A percentile compares a stretch with the other conserved stretches of the same genome.
Conservation (phyloP, 1,284 basidiomycete species). For the Chiua sp. region DNA sequence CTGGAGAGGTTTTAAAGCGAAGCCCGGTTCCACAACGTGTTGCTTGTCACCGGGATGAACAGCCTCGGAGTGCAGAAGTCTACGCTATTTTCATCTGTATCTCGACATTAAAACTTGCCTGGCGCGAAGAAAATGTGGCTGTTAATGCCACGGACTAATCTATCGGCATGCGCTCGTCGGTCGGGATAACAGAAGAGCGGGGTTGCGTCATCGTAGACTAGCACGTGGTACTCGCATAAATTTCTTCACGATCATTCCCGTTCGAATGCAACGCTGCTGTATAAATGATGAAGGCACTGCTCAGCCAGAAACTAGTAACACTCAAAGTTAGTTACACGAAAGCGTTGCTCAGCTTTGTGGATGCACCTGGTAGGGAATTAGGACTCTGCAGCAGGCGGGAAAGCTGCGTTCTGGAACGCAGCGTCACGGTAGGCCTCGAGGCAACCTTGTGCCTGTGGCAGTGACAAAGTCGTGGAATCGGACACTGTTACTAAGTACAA, state of each 20-base stretch:
- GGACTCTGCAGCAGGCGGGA: neutral
- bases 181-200: conserved; percentile 21
- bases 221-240: conserved; percentile 15
- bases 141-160: conserved; percentile 13
- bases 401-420: neutral
- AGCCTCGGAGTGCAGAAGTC: conserved; percentile 26
- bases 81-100: conserved; percentile 23
- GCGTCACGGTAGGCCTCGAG: conserved; percentile 32
- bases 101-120: conserved; percentile 14
- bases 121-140: conserved; percentile 36
- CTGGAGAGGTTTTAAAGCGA: conserved; percentile 34
- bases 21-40: conserved; percentile 28
- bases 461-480: conserved; percentile 7
- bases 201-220: conserved; percentile 28
- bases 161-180: conserved; percentile 8
- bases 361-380: neutral
- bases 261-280: conserved; percentile 13
- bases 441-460: conserved; percentile 32
- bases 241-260: neutral
- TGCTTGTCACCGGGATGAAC: conserved; percentile 29
- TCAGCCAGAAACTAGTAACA: no score
- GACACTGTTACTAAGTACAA: neutral
- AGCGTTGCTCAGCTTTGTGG: conserved; percentile 8
- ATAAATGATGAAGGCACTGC: conserved; percentile 1
- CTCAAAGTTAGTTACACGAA: neutral